Base-by-base conservation (phyloP, 2,329 filamentous ascomycete species). In the Orbilia blumenaviensis region DNA sequence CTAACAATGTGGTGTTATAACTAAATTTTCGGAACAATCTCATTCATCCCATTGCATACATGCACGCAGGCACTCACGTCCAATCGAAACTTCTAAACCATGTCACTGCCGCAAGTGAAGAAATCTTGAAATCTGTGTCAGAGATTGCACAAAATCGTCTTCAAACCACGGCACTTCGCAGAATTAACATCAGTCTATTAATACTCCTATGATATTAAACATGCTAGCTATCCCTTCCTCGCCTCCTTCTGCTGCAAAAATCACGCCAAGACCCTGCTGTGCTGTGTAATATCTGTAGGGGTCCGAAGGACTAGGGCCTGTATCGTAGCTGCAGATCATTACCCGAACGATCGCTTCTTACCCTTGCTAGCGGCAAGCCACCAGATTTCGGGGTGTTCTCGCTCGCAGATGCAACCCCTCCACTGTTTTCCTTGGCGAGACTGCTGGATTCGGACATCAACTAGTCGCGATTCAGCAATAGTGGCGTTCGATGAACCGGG, bases 281-380 rank as follows among this genome's bases (percentile, higher is more conserved):
- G 23, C 32, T n/a, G 14, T 50, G 61, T 56, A 63, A 75, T 67
- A 75, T 62, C 32, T 54, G 69, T 66, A 62, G 69, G 69, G 68
- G 61, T 44, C 23, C 38, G 38, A 16, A 38, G 41, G 50, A 54
- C 69, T 21, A 67, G 69, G 69, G 69, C 63, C 63, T 75, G 69
- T 75, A 68, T 76, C 72, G 72, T 54, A 66, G 56, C 72, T 76
- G 72, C 64, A 76, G 72, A 76, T 76, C 72, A 56, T 54, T 76
- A 69, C 72, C 72, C 72, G 64, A 69, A 69, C 27, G 38, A 56
- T 61, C 56, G 21, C 61, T 5, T 32, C 21, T 21, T 12, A 36
- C 36, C 69, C 61, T 58, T 62, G 48, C 64, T 76, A 76, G 72
- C 72, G 72, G 72, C 69, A 68, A 48, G 72, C 72, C 72, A 76